A percentile compares a stretch with the other conserved stretches of the same genome.
phyloP scores from a whole-genome alignment of 139 green algal genomes.

The Spirogloea muscicola region DNA sequence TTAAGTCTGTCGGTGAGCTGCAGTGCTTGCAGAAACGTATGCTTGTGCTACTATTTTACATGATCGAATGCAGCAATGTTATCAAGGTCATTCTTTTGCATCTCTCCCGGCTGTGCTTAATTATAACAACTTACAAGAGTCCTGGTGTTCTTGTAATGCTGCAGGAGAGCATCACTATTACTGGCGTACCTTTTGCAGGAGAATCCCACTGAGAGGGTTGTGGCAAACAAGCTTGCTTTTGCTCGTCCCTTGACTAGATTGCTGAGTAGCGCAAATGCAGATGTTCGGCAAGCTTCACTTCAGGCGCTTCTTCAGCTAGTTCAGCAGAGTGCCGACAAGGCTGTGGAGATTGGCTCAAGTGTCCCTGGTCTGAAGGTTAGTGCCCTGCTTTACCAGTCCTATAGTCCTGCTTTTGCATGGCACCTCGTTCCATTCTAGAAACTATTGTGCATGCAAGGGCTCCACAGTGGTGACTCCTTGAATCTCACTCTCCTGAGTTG shows the following conservation, averaged over 20 bases:
- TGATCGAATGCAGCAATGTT: no score
- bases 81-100: no score
- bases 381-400: no score
- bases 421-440: no score
- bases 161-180: conserved; percentile 22
- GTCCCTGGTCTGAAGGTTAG: no score
- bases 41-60: background rate
- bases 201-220: background rate
- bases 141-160: background rate
- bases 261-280: background rate
- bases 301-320: conserved; percentile 2
- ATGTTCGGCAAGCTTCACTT: conserved; percentile 10
- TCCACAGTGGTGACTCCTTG: no score
- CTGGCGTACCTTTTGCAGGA: conserved; percentile 32
- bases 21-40: background rate
- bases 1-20: conserved; percentile 3
- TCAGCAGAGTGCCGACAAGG: background rate
- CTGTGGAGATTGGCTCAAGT: background rate
- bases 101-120: background rate
- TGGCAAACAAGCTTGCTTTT: background rate
- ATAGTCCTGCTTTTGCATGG: no score
- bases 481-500: no score
- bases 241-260: background rate
- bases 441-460: no score
- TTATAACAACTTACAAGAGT: background rate